These are phyloP conservation scores for Blastomyces emzantsi DNA, from an alignment of 2,329 filamentous ascomycete genomes.

Conservation along the genomic window DNA sequence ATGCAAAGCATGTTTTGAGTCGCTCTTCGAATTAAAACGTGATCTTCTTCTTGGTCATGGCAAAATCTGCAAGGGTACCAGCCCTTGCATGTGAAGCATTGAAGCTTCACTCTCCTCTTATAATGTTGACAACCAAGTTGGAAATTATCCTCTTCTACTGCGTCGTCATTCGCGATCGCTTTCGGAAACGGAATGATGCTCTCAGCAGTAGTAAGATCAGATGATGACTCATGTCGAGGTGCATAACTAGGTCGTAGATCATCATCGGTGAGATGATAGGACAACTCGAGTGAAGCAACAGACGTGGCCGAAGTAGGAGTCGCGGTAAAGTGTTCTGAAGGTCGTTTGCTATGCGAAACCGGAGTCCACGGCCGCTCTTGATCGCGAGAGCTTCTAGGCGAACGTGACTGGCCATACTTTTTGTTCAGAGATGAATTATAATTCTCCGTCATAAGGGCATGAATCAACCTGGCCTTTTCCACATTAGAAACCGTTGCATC, in stretches of 20 bases:
- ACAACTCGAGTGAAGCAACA: constrained; percentile 23
- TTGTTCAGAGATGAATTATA: constrained; percentile 45
- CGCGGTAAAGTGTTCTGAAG: constrained; percentile 23
- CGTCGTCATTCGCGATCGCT: constrained; percentile 38
- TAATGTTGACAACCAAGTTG: constrained; percentile 83
- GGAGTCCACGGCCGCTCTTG: constrained; percentile 26
- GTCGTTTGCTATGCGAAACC: constrained; percentile 24
- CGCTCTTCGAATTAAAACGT: constrained; percentile 67
- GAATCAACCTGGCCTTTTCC: constrained; percentile 65
- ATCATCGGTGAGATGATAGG: constrained; percentile 38
- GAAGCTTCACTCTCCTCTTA: constrained; percentile 88
- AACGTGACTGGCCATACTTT: constrained; percentile 21
- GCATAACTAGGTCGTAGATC: constrained; percentile 62
- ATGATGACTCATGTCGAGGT: constrained; percentile 32
- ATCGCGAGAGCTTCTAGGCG: constrained; percentile 21
- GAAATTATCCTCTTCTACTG: constrained; percentile 43
- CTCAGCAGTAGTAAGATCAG: constrained; percentile 10
- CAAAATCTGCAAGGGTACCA: constrained; percentile 97
- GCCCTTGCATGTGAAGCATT: constrained; percentile 78
- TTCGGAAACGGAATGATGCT: constrained; percentile 23
- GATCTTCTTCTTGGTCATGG: constrained; percentile 74
- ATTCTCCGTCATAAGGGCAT: constrained; percentile 59
- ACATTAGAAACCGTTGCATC: constrained; percentile 47
- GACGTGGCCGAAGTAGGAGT: constrained; percentile 23
- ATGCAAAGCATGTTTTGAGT: constrained; percentile 98